Evolutionary conservation across 208 protist species (phyloP).

Genomic region (Leishmania braziliensis): DNA sequence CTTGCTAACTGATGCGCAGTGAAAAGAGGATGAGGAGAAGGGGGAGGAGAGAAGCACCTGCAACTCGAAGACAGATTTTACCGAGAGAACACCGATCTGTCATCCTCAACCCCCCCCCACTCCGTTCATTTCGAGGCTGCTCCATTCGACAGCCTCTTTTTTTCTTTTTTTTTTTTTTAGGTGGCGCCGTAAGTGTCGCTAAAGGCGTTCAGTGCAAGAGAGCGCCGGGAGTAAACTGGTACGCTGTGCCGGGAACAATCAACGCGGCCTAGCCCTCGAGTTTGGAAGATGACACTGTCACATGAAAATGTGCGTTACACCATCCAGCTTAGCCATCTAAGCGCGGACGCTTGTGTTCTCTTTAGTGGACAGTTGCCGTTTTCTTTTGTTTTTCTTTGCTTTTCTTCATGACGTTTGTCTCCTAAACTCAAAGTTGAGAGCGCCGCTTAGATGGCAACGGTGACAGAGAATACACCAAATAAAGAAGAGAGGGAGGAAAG

Average conservation of each 20-base stretch:
- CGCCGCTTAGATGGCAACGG: neutral
- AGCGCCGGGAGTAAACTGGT: neutral
- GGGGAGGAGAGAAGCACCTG: neutral
- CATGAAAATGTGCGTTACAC: neutral
- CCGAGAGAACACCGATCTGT: neutral
- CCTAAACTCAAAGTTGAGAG: neutral
- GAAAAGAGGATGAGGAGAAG: neutral
- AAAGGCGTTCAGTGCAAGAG: neutral
- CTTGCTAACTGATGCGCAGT: neutral
- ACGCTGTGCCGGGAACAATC: neutral
- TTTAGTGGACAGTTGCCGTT: neutral
- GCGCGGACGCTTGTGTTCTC: neutral
- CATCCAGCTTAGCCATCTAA: neutral
- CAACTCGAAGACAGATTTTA: neutral
- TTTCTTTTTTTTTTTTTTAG: neutral
- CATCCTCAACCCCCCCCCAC: neutral
- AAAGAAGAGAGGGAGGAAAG: neutral
- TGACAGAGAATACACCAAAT: neutral
- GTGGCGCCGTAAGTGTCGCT: too few species aligned
- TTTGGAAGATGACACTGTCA: neutral
- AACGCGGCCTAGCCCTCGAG: neutral
- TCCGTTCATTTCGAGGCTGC: neutral
- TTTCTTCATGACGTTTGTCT: neutral
- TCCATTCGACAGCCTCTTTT: neutral
- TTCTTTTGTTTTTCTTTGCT: neutral